phyloP scores from a whole-genome alignment of 2,329 filamentous ascomycete species.

The Phyllosticta citribraziliensis region DNA sequence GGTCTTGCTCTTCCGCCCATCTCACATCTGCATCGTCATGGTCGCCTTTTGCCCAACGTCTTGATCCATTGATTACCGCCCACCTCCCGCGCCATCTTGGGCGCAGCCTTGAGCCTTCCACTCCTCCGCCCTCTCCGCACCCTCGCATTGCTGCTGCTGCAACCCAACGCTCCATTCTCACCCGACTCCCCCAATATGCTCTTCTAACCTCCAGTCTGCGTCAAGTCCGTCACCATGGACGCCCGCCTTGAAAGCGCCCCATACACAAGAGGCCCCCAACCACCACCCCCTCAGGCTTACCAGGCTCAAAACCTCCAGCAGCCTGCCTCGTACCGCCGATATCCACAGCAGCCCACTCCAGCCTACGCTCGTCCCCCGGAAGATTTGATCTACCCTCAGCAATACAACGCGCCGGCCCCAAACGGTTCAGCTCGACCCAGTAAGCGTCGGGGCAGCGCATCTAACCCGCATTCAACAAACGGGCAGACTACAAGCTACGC shows the following conservation, averaged over 20 bases:
- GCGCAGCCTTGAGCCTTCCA: neutral
- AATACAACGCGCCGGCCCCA: neutral
- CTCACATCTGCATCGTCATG: neutral
- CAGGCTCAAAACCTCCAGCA: slow-evolving; percentile 21
- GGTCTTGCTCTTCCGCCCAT: neutral
- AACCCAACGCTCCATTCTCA: neutral
- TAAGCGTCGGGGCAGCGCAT: neutral
- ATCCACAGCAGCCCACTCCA: slow-evolving; percentile 1
- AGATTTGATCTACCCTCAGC: slow-evolving; percentile 15
- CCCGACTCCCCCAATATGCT: slow-evolving; percentile 1
- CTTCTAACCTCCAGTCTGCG: neutral
- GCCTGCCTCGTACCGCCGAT: slow-evolving; percentile 6
- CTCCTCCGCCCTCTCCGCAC: neutral
- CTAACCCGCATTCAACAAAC: neutral
- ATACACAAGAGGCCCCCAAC: slow-evolving; percentile 16
- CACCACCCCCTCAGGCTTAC: slow-evolving; percentile 17
- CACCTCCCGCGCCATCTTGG: neutral
- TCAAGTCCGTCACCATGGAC: neutral
- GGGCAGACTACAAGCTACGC: neutral
- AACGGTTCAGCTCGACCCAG: neutral
- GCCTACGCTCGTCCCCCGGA: neutral
- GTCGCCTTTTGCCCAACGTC: neutral
- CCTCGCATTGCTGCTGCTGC: neutral
- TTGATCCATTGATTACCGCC: neutral
- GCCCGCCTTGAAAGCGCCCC: slow-evolving; percentile 9